phyloP scores from a whole-genome alignment of 2,329 filamentous ascomycete species.

The Aspergillus tamarii region DNA sequence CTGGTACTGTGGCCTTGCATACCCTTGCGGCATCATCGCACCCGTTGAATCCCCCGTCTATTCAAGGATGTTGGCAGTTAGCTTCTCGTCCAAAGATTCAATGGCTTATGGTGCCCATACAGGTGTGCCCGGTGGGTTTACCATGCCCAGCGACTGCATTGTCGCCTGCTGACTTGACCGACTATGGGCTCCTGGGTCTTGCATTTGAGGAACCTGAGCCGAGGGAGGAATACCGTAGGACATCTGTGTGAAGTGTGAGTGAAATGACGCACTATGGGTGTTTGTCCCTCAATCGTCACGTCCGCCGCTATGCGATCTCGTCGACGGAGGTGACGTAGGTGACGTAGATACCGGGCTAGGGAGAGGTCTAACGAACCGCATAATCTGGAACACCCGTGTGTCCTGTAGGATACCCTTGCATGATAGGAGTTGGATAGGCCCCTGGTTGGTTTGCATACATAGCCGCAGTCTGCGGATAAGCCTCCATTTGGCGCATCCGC shows the following conservation, averaged over 20 bases:
- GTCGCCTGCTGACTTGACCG: slow-evolving; percentile 40
- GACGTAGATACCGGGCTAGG: slow-evolving; percentile 15
- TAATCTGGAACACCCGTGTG: slow-evolving; percentile 42
- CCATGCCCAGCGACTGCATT: slow-evolving; percentile 41
- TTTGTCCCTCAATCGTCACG: background rate
- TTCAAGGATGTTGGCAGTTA: slow-evolving; percentile 34
- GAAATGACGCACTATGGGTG: slow-evolving; percentile 9
- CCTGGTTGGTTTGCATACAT: slow-evolving; percentile 36
- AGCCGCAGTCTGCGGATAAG: slow-evolving; percentile 39
- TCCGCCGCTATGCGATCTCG: background rate
- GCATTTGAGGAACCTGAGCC: slow-evolving; percentile 38
- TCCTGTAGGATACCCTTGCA: slow-evolving; percentile 39
- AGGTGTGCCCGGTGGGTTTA: slow-evolving; percentile 43
- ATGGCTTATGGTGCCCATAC: slow-evolving; percentile 35
- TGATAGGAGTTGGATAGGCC: slow-evolving; percentile 38
- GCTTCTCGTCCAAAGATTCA: slow-evolving; percentile 27
- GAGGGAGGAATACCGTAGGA: slow-evolving; percentile 39
- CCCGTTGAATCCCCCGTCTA: slow-evolving; percentile 41
- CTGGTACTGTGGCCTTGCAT: slow-evolving; percentile 38
- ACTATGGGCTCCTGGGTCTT: slow-evolving; percentile 37
- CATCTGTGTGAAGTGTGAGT: slow-evolving; percentile 32
- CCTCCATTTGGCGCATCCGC: slow-evolving; percentile 42
- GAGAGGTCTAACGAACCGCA: slow-evolving; percentile 34
- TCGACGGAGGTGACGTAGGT: slow-evolving; percentile 7
- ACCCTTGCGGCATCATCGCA: slow-evolving; percentile 41